These are phyloP conservation scores for Paraconiothyrium sp. DNA, from an alignment of 2,329 filamentous ascomycete genomes.

Conservation along the genomic window DNA sequence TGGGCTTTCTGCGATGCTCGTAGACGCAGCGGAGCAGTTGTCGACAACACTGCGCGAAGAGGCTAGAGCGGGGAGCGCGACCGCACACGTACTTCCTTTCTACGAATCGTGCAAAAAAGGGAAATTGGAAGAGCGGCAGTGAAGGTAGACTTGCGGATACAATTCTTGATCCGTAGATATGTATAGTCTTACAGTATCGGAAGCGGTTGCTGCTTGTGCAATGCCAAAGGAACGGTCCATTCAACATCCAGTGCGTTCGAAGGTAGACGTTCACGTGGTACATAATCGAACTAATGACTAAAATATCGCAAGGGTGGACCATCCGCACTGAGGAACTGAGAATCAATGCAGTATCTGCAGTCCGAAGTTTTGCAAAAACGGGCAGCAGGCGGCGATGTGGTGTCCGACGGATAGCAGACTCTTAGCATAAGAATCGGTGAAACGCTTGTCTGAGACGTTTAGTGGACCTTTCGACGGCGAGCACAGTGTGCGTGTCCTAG, in stretches of 20 bases:
- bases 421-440: background rate
- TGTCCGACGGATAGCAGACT: background rate
- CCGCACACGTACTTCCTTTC: background rate
- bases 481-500: background rate
- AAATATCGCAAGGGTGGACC: background rate
- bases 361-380: constrained; percentile 1
- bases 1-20: constrained; percentile 7
- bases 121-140: background rate
- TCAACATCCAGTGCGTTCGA: background rate
- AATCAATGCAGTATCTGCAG: background rate
- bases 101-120: background rate
- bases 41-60: background rate
- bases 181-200: background rate
- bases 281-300: background rate
- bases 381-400: background rate
- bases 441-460: background rate
- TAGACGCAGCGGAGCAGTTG: constrained; percentile 5
- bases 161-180: background rate
- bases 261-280: background rate
- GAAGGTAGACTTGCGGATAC: background rate
- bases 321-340: background rate
- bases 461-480: background rate
- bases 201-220: background rate
- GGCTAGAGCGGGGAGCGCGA: constrained; percentile 15
- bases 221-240: no score